phyloP scores from a whole-genome alignment of 257 asterid genomes.

The Solanum phureja region DNA sequence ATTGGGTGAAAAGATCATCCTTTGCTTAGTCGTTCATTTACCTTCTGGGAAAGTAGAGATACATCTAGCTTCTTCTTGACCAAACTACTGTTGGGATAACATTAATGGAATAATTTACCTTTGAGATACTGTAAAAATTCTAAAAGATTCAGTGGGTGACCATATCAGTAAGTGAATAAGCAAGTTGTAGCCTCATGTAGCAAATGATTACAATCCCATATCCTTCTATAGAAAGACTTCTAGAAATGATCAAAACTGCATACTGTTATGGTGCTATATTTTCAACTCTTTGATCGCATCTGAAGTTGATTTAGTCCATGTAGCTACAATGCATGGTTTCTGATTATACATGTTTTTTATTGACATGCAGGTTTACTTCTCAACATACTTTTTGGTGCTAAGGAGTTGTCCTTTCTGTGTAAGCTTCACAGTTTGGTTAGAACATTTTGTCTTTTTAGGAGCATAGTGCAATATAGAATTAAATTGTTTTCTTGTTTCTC shows the following conservation, averaged over 20 bases:
- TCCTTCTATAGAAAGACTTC: neutral
- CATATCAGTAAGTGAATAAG: neutral
- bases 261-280: neutral
- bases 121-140: neutral
- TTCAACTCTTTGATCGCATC: neutral
- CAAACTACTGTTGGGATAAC: neutral
- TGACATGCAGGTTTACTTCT: constrained; percentile 4
- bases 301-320: neutral
- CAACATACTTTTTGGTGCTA: neutral
- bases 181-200: neutral
- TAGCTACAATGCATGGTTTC: neutral
- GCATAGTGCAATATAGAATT: neutral
- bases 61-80: neutral
- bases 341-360: neutral
- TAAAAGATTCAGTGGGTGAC: neutral
- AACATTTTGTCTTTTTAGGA: neutral
- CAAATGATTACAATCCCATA: neutral
- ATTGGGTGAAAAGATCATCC: neutral
- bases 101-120: neutral
- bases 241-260: neutral
- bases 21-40: neutral
- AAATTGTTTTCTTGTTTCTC: neutral
- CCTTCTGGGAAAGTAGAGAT: neutral
- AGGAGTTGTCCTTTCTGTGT: neutral
- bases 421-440: neutral